These are phyloP conservation scores for Nectriaceae sp. DNA, from an alignment of 2,329 filamentous ascomycete species.

Conservation along the genomic window DNA sequence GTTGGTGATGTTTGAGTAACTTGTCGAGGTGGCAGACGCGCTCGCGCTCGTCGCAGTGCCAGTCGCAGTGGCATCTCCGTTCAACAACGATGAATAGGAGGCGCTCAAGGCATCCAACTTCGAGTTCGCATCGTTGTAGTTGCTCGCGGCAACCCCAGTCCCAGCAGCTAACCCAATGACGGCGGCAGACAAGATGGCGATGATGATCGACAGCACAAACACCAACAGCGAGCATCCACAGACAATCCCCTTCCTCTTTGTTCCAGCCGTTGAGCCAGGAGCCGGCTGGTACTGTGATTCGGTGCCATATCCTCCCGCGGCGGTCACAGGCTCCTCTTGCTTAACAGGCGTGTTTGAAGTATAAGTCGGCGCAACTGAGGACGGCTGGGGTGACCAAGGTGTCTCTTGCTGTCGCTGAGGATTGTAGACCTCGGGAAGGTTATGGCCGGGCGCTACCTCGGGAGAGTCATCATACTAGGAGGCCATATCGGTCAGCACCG, in stretches of 20 bases:
- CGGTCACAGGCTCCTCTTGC: not conserved
- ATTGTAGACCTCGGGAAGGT: not conserved
- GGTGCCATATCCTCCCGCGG: not conserved
- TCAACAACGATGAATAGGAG: conserved; percentile 7
- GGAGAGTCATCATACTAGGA: not conserved
- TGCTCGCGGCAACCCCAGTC: conserved; percentile 42
- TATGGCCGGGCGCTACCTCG: not conserved
- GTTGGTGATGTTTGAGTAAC: conserved; percentile 34
- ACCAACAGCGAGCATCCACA: conserved; percentile 37
- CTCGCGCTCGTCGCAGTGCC: not conserved
- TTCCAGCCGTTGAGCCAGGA: not conserved
- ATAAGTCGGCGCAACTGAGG: not conserved
- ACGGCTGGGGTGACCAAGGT: not conserved
- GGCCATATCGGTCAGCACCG: not conserved
- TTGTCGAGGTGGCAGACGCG: not conserved
- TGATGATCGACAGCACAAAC: conserved; percentile 42
- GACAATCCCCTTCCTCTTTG: not conserved
- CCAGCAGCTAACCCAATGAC: conserved; percentile 48
- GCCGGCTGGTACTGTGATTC: not conserved
- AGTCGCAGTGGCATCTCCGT: not conserved
- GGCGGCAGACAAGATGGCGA: conserved; percentile 40
- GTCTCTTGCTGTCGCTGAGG: not conserved
- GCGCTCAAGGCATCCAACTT: conserved; percentile 25
- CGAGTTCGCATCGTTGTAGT: conserved; percentile 39
- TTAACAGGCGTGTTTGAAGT: not conserved